Percentiles rank a stretch among this genome's conserved stretches.
phyloP scores from a whole-genome alignment of 2,329 filamentous ascomycete species.

The Chaetomiaceae sp. region DNA sequence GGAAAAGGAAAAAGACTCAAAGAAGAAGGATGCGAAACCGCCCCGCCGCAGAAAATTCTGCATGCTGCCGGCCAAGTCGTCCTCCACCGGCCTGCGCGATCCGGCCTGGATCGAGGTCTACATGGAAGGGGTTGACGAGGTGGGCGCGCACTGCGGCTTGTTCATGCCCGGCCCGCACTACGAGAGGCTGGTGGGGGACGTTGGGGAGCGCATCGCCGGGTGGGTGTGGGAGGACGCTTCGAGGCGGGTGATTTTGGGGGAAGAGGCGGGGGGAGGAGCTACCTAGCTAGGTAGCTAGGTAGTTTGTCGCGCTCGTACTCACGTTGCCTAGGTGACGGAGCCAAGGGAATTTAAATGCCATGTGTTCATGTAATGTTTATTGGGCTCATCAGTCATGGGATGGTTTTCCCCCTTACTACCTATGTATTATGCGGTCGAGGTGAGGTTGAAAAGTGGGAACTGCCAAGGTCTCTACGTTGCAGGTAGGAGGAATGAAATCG shows the following conservation, averaged over 20 bases:
- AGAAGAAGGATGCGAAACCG: constrained; percentile 44
- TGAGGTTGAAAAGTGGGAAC: neutral
- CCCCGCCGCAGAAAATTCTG: constrained; percentile 64
- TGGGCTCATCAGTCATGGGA: neutral
- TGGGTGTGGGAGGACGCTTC: constrained; percentile 65
- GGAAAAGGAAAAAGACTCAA: constrained; percentile 4
- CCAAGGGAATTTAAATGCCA: no score
- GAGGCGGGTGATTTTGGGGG: constrained; percentile 36
- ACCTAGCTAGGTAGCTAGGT: no score
- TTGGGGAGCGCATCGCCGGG: constrained; percentile 59
- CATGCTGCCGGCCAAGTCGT: constrained; percentile 59
- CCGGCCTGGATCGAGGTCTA: constrained; percentile 71
- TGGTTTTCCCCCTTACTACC: no score
- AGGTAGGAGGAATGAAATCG: no score
- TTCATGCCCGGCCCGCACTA: constrained; percentile 73
- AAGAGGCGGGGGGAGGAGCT: neutral
- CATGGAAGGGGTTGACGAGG: constrained; percentile 81
- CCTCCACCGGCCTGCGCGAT: constrained; percentile 45
- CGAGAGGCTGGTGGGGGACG: constrained; percentile 70
- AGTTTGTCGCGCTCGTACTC: no score
- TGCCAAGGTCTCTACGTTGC: no score
- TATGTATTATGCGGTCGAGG: neutral
- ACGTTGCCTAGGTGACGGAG: no score
- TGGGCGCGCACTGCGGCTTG: constrained; percentile 77
- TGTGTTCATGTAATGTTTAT: neutral